phyloP scores from a whole-genome alignment of 2,329 filamentous ascomycete genomes.

The Grosmannia penicillata region DNA sequence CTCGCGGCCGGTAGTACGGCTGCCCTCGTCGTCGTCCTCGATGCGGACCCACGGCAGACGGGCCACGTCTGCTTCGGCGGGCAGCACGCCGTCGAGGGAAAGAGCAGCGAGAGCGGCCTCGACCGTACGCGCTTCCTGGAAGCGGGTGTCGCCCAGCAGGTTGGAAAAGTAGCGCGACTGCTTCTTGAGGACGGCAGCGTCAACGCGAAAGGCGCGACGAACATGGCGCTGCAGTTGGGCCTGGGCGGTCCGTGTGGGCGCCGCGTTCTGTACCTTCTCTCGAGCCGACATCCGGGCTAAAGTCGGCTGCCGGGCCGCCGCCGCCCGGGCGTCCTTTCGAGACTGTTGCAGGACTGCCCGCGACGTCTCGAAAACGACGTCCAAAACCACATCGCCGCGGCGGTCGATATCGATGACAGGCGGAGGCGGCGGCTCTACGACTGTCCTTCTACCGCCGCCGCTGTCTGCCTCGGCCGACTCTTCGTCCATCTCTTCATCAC shows the following conservation, averaged over 20 bases:
- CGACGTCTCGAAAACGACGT: constrained; percentile 47
- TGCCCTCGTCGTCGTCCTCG: constrained; percentile 54
- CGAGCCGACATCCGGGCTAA: too few species aligned
- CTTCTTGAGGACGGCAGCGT: constrained; percentile 37
- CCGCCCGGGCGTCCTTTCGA: constrained; percentile 14
- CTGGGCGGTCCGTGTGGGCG: neutral
- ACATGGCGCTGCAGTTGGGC: constrained; percentile 18
- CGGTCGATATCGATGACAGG: constrained; percentile 34
- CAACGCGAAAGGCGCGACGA: constrained; percentile 43
- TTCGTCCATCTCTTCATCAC: constrained; percentile 11
- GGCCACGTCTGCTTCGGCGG: constrained; percentile 27
- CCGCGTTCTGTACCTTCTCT: too few species aligned
- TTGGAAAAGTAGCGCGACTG: constrained; percentile 57
- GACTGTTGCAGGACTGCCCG: constrained; percentile 26
- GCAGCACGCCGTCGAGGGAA: constrained; percentile 26
- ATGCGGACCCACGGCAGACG: constrained; percentile 52
- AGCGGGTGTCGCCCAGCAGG: constrained; percentile 47
- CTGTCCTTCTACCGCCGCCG: neutral
- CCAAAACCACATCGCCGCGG: constrained; percentile 50
- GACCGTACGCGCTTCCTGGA: constrained; percentile 46
- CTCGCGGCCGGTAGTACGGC: constrained; percentile 43
- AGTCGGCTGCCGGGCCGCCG: neutral
- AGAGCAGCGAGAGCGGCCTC: constrained; percentile 35
- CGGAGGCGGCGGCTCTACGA: neutral
- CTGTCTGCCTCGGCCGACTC: constrained; percentile 9